Evolutionary conservation across 352 stramenopile genomes (phyloP).

Genomic region (Pythium guiyangense): DNA sequence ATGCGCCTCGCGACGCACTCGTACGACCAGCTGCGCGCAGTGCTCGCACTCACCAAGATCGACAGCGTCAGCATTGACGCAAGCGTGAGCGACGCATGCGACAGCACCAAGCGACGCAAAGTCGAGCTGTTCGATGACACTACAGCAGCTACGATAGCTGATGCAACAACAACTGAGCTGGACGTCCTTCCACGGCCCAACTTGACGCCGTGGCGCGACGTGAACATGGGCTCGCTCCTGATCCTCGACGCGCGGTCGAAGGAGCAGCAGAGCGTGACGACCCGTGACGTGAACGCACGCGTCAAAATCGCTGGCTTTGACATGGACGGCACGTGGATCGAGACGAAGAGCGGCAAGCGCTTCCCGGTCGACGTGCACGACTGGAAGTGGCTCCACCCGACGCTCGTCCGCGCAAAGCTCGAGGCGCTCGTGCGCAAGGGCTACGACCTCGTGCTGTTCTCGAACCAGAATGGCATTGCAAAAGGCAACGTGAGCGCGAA

Average conservation of each 20-base stretch:
- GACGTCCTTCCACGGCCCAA: constrained; percentile 17
- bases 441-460: constrained; percentile 67
- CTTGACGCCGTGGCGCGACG: constrained; percentile 37
- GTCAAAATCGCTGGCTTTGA: constrained; percentile 78
- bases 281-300: not conserved
- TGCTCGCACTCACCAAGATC: constrained; percentile 2
- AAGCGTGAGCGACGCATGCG: not conserved
- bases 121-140: not conserved
- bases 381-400: constrained; percentile 77
- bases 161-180: too few relatives aligned
- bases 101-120: constrained; percentile 8
- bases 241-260: constrained; percentile 41
- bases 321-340: constrained; percentile 77
- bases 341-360: constrained; percentile 81
- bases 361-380: constrained; percentile 62
- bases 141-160: not conserved
- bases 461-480: constrained; percentile 82
- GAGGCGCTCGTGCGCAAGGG: constrained; percentile 34
- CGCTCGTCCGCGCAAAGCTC: constrained; percentile 48
- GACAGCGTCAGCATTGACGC: not conserved
- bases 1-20: constrained; percentile 21
- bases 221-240: constrained; percentile 33
- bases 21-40: constrained; percentile 11
- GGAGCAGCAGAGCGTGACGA: not conserved
- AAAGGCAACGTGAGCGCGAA: constrained; percentile 59